These are phyloP conservation scores for Dryadomyces quercus-mongolicae DNA, from an alignment of 2,329 filamentous ascomycete genomes.

Conservation along the genomic window DNA sequence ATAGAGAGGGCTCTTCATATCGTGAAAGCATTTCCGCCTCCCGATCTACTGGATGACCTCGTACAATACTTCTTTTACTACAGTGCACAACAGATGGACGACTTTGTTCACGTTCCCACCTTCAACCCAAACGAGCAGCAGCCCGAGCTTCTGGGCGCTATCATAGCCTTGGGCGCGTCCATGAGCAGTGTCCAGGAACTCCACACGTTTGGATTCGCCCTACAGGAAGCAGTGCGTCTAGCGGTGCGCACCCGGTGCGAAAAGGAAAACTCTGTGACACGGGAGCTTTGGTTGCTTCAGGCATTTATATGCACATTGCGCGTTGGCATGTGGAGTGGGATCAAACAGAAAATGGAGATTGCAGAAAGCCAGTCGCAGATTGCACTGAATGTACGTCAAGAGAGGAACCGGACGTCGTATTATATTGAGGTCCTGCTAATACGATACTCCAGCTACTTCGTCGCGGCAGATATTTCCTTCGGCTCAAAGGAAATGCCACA, in stretches of 20 bases:
- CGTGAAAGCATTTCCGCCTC: conserved; percentile 50
- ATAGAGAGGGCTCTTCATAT: conserved; percentile 29
- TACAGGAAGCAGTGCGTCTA: conserved; percentile 38
- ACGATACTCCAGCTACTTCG: conserved; percentile 5
- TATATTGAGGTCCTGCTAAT: too few species aligned
- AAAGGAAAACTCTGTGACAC: conserved; percentile 28
- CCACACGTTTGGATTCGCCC: conserved; percentile 46
- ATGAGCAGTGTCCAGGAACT: conserved; percentile 36
- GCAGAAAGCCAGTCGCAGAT: conserved; percentile 32
- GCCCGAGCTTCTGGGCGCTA: conserved; percentile 47
- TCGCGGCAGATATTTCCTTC: conserved; percentile 4
- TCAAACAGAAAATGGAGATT: conserved; percentile 43
- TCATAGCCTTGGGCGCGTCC: conserved; percentile 48
- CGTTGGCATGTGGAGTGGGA: conserved; percentile 41
- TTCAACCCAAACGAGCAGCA: conserved; percentile 42
- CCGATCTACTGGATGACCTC: conserved; percentile 47
- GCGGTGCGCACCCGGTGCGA: conserved; percentile 28
- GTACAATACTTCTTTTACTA: conserved; percentile 48
- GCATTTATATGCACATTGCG: conserved; percentile 35
- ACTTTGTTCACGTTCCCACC: conserved; percentile 50
- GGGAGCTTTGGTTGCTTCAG: conserved; percentile 35
- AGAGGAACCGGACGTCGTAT: too few species aligned
- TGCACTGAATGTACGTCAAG: too few species aligned
- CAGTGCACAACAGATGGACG: conserved; percentile 42
- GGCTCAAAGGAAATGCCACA: background rate